Base-by-base conservation (phyloP, 805 yeast species). In the Hyphopichia homilentoma region DNA sequence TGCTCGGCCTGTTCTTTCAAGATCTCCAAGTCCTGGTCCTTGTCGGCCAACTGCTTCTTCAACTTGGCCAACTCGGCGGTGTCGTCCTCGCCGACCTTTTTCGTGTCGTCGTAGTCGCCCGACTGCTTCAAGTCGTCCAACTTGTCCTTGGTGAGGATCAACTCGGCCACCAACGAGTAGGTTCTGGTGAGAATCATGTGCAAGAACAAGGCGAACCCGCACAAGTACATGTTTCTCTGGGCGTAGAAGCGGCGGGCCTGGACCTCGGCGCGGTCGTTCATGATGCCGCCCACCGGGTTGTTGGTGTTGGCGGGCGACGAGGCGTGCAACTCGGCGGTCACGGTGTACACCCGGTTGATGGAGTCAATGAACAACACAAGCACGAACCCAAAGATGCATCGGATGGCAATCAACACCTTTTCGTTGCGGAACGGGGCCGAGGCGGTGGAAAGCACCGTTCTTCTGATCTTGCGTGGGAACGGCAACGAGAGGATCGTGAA, bases 161-260 rank as follows among this genome's bases (percentile, higher is more conserved):
- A 68, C 50, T 84, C 93, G 30, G 79, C 80, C 19, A 86, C 94
- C 44, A 88, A 69, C 3, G 77, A 68, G 57, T 84, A 87, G 2
- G 96, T 87, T 63, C 97, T 76, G 51, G 82, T 79, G 45, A 89
- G 78, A 32, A 87, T 82, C 52, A 89, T 70, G 2, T 96, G 84
- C 50, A 93, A 68, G 57, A 93, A 93, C 57, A 93, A 73, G 2
- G 97, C 88, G 62, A 89, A 87, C 1, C 99, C 99, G 46, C 96
- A 87, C 31, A 93, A 71, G 50, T 93, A 93, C 81, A 88, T 78
- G 69, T 93, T 93, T 66, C 99, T 79, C 66, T 93, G 98, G 14
- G 97, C 87, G 54, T 89, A 89, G 61, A 93, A 93, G 52, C 88
- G 76, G 60, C 96, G 77, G 15, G 96, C 93, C 59, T 84, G 88